These are phyloP conservation scores for Blastomyces gilchristii DNA, from an alignment of 2,329 filamentous ascomycete genomes.

Conservation along the genomic window DNA sequence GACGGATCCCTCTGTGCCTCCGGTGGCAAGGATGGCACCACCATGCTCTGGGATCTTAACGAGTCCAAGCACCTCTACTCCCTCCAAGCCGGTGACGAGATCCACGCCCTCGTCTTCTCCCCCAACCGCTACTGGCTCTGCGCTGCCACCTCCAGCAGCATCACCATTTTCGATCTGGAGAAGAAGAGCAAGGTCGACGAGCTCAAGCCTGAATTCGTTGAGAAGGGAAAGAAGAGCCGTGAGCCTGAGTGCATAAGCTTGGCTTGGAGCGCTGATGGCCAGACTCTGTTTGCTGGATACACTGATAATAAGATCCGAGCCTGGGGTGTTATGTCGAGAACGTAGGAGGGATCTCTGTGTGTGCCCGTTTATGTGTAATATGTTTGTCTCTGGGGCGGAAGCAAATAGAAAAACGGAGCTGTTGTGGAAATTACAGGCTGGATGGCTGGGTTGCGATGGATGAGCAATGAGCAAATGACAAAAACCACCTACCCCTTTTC, in stretches of 20 bases:
- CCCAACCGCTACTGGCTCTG: constrained; percentile 99
- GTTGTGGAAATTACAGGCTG: neutral
- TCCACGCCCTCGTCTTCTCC: constrained; percentile 99
- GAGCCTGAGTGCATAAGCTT: constrained; percentile 97
- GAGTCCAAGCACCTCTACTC: constrained; percentile 99
- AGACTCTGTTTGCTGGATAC: constrained; percentile 99
- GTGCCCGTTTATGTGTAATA: constrained; percentile 4
- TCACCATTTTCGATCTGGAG: constrained; percentile 99
- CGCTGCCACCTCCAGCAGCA: constrained; percentile 91
- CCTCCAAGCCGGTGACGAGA: constrained; percentile 98
- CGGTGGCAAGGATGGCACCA: constrained; percentile 98
- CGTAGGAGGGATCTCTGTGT: constrained; percentile 43
- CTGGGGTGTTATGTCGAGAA: constrained; percentile 95
- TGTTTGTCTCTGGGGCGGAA: neutral
- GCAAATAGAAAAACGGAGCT: constrained; percentile 2
- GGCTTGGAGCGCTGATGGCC: constrained; percentile 95
- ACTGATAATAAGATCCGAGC: constrained; percentile 98
- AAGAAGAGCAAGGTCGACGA: constrained; percentile 99
- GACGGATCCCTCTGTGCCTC: constrained; percentile 98
- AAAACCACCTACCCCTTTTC: neutral
- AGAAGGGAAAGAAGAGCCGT: constrained; percentile 96
- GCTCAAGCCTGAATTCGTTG: constrained; percentile 95
- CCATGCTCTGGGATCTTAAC: constrained; percentile 99
- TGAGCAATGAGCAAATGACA: constrained; percentile 7
- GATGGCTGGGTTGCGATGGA: constrained; percentile 7